Evolutionary conservation across 2,329 filamentous ascomycete species (phyloP), one percentile per base, ranked within the genome.

Genomic region (Clonostachys solani): DNA sequence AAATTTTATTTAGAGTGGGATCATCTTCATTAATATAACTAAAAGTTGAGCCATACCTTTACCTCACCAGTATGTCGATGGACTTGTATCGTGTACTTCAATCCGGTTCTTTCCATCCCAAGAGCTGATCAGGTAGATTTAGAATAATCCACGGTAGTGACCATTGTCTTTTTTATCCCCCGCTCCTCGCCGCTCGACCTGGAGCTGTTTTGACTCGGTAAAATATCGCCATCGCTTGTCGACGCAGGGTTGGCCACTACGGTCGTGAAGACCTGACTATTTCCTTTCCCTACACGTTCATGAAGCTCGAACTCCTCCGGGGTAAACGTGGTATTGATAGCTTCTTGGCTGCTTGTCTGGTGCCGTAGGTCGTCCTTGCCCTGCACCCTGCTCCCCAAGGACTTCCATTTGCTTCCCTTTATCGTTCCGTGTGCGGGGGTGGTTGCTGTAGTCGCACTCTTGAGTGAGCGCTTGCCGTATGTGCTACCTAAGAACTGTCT

Each of bases 401-500:
- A 40, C 13, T 56, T 55, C 59, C 58, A 57, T 36, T 57, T 60
- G 15, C 49, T 57, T 1, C 52, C 48, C 15, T 52, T 57, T 4
- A 54, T 19, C 8, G 55, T 58, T 0, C 59, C 56, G 0, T 55
- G 55, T 2, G 52, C 57, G 44, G 61, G 61, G 6, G 50, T 54
- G n/a, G 50, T 56, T 18, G 51, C 53, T 5, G 56, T 55, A 12
- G 52, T 57, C n/a, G 53, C 54, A 1, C 55, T 58, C 46, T 56
- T 57, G 36, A 54, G 56, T 15, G 60, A 63, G 3, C 49, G 56
- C 42, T 56, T 63, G 23, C 61, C 62, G 41, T 62, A 60, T 1
- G 50, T 53, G 42, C 54, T 62, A 12, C 63, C 60, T 13, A 66
- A 50, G 44, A 70, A 55, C 13, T 48, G 48, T 44, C 60, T 59